These are phyloP conservation scores for Venturia pyrina DNA, from an alignment of 2,329 filamentous ascomycete genomes.

Conservation along the genomic window DNA sequence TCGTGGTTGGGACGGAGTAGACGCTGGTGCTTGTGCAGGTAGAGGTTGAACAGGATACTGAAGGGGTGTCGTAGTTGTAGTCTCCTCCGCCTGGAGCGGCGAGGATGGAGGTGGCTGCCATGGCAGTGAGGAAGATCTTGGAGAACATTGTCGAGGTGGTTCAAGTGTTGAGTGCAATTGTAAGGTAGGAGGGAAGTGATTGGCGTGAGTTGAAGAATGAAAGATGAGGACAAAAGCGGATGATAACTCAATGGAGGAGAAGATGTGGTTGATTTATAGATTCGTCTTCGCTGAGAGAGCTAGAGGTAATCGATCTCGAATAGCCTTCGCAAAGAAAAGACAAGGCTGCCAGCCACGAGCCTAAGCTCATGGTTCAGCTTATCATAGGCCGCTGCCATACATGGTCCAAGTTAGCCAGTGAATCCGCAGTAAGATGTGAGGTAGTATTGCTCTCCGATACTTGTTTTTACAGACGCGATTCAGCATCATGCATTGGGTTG, in stretches of 20 bases:
- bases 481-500: not conserved
- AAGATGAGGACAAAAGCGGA: not conserved
- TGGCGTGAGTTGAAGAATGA: not conserved
- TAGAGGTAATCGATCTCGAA: not conserved
- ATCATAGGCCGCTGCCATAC: not conserved
- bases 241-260: not conserved
- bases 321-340: not conserved
- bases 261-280: not conserved
- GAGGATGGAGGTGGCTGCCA: conserved; percentile 1
- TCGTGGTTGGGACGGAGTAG: not conserved
- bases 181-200: not conserved
- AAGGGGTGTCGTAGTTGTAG: not conserved
- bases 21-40: not conserved
- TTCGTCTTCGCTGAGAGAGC: not conserved
- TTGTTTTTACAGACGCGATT: not conserved
- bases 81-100: not conserved
- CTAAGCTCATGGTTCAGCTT: not conserved
- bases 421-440: not conserved
- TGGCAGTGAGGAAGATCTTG: conserved; percentile 4
- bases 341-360: not conserved
- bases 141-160: conserved; percentile 5
- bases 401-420: not conserved
- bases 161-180: not conserved
- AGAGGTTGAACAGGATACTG: conserved; percentile 2
- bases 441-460: not conserved